Evolutionary conservation across 176 grass and related monocot genomes (phyloP), one percentile per base, ranked within the genome.

Genomic region (Phragmites australis): DNA sequence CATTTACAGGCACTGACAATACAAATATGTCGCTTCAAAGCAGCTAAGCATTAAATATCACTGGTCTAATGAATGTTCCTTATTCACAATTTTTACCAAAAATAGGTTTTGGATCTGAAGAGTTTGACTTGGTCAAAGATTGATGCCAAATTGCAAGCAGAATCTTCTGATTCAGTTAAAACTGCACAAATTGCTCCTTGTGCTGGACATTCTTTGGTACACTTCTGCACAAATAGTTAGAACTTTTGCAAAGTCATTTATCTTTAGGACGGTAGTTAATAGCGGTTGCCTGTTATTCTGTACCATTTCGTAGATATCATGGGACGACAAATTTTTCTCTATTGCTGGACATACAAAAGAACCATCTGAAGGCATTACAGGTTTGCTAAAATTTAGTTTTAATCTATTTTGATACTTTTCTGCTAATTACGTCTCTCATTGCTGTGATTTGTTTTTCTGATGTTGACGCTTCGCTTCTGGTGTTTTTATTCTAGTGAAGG

Each of bases 131-230:
- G 97, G 97, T 96, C 84, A 0, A 99, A 93, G 82, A 59, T 99
- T 84, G 97, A 99, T 70, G 87, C 87, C 57, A 99, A 99, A 87
- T 70, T 84, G 23, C 93, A 90, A 90, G 74, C 79, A 72, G 88
- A 80, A 75, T 84, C 79, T 72, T 72, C 84, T 68, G 90, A 91
- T 80, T 91, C 88, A 39, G 25, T 67, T 56, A 80, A 44, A 68
- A 75, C 78, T 50, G 52, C 84, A 54, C 84, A 83, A 82, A 79
- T 94, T 61, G 79, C 84, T 74, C 90, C 93, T 58, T 99, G 90
- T 88, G 93, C 97, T 77, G 97, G 97, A 21, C 97, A 99, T 85
- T 99, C 97, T 73, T 88, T 99, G 97, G 97, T 99, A 99, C 69
- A 34, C 40, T 74, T 70, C 22, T 29, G 27, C 62, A 53, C 18